phyloP scores from a whole-genome alignment of 495 filamentous ascomycete species.

The Xeromyces bisporus region DNA sequence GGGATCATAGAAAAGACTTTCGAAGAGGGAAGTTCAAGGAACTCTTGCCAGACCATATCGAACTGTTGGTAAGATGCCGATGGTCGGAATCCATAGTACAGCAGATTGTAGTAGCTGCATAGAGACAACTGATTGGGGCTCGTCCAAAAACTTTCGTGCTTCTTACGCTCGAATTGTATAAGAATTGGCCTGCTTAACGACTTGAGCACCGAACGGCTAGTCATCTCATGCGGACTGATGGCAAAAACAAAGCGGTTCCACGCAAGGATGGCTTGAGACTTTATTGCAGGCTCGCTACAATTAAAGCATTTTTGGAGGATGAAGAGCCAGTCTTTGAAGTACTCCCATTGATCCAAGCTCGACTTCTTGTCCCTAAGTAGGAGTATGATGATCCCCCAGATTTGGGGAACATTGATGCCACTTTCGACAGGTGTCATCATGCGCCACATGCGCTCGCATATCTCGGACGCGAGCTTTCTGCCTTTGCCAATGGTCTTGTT shows the following conservation, averaged over 20 bases:
- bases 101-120: conserved; percentile 54
- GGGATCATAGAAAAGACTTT: conserved; percentile 16
- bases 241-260: conserved; percentile 73
- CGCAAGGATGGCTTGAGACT: conserved; percentile 57
- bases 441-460: conserved; percentile 46
- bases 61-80: conserved; percentile 40
- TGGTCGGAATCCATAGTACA: conserved; percentile 77
- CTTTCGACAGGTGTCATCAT: conserved; percentile 53
- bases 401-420: conserved; percentile 54
- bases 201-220: conserved; percentile 38
- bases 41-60: conserved; percentile 65
- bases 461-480: conserved; percentile 43
- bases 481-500: conserved; percentile 37
- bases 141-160: conserved; percentile 36
- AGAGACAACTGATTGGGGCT: conserved; percentile 42
- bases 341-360: conserved; percentile 54
- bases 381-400: conserved; percentile 71
- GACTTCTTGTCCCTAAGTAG: conserved; percentile 47
- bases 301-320: conserved; percentile 78
- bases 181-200: conserved; percentile 55
- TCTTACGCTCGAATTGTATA: conserved; percentile 50
- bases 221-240: conserved; percentile 42
- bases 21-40: conserved; percentile 35
- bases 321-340: conserved; percentile 51
- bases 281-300: conserved; percentile 51